Evolutionary conservation across 164 flowering plant species (phyloP), one percentile per base, ranked within the genome.

Genomic region (Liquidambar formosana): DNA sequence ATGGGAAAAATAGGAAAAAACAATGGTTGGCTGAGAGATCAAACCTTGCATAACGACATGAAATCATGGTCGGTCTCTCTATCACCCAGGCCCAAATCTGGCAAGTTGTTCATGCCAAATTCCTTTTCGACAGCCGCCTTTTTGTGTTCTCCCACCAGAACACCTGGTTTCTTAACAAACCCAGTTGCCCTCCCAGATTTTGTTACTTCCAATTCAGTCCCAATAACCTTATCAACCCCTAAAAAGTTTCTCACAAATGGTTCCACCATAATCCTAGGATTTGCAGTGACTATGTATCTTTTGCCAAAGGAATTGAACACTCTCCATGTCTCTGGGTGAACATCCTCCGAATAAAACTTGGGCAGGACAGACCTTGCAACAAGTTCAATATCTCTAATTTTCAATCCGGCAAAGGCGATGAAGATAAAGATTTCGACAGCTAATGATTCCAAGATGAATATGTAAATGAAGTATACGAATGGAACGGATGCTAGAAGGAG

Each of bases 11-110:
- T n/a, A n/a, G n/a, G n/a, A n/a, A n/a, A n/a, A n/a, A n/a, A n/a
- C n/a, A n/a, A n/a, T n/a, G n/a, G n/a, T n/a, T n/a, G n/a, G n/a
- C n/a, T n/a, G 44, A 9, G 52, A 25, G 28, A 58, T 18, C 78
- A 38, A 65, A 89, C 97, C 97, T 88, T 88, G 89, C 97, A 92
- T 8, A 92, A 21, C n/a, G 90, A 75, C 89, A 92, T 87, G 88
- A 92, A 92, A 52, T 82, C 84, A 56, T 77, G 86, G 46, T 89
- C 95, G 0, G 87, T 75, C 33, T 73, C 78, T 45, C 92, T 64
- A 70, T 89, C 91, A 0, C 97, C 97, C 9, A 92, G 71, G 2
- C 93, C 97, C 67, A 92, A 68, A 78, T 92, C 88, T 0, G 93
- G 97, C 72, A 81, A 51, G 19, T 75, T 66, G 19, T 60, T n/a